Evolutionary conservation across 2,329 filamentous ascomycete species (phyloP), one percentile per base, ranked within the genome.

Genomic region (Monosporascus sp.): DNA sequence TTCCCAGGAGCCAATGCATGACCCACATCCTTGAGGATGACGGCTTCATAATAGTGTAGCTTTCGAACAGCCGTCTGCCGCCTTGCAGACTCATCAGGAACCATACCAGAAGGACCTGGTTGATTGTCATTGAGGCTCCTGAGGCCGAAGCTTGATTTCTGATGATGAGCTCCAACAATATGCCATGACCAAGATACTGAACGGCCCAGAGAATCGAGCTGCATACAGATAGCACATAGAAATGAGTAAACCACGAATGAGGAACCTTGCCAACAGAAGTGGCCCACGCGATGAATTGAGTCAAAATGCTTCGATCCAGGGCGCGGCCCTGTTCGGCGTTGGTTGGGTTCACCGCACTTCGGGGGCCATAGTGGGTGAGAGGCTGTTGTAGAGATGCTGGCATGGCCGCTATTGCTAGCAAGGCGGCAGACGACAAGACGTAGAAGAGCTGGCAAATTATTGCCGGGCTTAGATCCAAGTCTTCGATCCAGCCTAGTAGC

Each of bases 201-300:
- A 72, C 70, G 0, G 78, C 81, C 91, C 92, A 97, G 68, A 92
- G 88, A 5, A 83, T 64, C 0, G 90, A 92, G 55, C 83, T 85
- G 2, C 75, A 66, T 5, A 91, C 73, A 3, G 90, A 93, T 37
- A 85, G 69, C 51, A 88, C 66, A 69, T 99, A 97, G 73, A 96
- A 97, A 62, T 94, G 88, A 44, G 79, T 81, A 70, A 97, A 97
- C 85, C 90, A 97, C 57, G 81, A 81, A 72, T 97, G 94, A 22
- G 93, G 91, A 37, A 97, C 87, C 66, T 83, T 82, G 60, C 73
- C 72, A 45, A 71, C 58, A 2, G 73, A 70, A 4, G 74, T 72
- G 54, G 74, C 43, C 50, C 61, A 61, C 50, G 64, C 61, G 41
- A 76, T 51, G 31, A 71, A 41, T 5, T 53, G 59, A 49, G 66